Evolutionary conservation across 257 asterid species (phyloP).

Genomic region (Fraxinus cuspidata): DNA sequence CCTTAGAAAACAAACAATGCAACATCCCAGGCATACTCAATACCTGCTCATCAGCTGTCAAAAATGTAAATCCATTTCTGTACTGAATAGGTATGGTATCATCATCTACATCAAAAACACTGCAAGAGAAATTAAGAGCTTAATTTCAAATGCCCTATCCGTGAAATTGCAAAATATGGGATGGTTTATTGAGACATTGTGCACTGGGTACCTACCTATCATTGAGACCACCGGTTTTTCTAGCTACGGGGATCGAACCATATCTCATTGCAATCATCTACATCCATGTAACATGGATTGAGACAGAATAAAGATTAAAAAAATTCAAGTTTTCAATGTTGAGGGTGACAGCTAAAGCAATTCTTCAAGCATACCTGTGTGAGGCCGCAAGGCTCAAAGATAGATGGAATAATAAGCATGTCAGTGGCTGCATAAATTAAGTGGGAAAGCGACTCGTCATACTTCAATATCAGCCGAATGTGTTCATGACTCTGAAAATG

Average conservation of each 20-base stretch:
- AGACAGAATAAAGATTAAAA: conserved; percentile 1
- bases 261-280: conserved; percentile 99
- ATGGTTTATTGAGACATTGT: conserved; percentile 11
- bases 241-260: conserved; percentile 83
- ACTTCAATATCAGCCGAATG: conserved; percentile 76
- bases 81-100: conserved; percentile 66
- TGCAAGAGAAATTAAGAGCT: conserved; percentile 40
- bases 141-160: conserved; percentile 8
- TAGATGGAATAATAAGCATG: conserved; percentile 89
- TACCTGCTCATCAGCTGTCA: conserved; percentile 81
- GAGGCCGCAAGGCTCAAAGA: conserved; percentile 98
- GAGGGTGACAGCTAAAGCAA: conserved; percentile 18
- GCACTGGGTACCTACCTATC: conserved; percentile 63
- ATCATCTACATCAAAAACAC: conserved; percentile 90
- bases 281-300: conserved; percentile 14
- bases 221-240: conserved; percentile 94
- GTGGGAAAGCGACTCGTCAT: conserved; percentile 86
- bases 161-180: not conserved
- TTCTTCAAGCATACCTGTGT: conserved; percentile 66
- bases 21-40: conserved; percentile 14
- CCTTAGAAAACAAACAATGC: not conserved
- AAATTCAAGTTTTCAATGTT: conserved; percentile 11
- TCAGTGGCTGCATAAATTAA: conserved; percentile 91
- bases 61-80: conserved; percentile 89
- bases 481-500: conserved; percentile 68